phyloP scores from a whole-genome alignment of 2,329 filamentous ascomycete species.

The Colletotrichum coccodes region DNA sequence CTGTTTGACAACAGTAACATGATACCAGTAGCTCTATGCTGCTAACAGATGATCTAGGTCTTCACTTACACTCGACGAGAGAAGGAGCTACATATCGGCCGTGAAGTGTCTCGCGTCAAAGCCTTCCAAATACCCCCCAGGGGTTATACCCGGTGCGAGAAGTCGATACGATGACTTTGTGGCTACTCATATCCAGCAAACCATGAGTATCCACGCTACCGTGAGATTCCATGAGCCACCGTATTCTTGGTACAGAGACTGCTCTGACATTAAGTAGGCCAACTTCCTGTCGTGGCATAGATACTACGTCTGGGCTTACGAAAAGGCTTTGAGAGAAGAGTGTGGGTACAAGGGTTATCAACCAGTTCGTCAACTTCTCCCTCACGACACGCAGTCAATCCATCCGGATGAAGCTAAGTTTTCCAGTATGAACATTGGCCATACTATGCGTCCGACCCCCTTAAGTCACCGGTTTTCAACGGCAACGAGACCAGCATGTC shows the following conservation, averaged over 20 bases:
- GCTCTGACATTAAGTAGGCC: slow-evolving; percentile 33
- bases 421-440: slow-evolving; percentile 63
- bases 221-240: slow-evolving; percentile 28
- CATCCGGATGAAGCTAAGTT: neutral
- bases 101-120: slow-evolving; percentile 36
- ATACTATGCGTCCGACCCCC: slow-evolving; percentile 54
- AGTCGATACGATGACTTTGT: slow-evolving; percentile 45
- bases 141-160: slow-evolving; percentile 37
- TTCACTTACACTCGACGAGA: slow-evolving; percentile 1
- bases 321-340: slow-evolving; percentile 50
- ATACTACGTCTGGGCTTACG: slow-evolving; percentile 51
- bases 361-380: slow-evolving; percentile 43
- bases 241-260: accelerated
- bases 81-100: slow-evolving; percentile 37
- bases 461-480: slow-evolving; percentile 63
- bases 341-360: slow-evolving; percentile 53
- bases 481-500: slow-evolving; percentile 61
- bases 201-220: slow-evolving; percentile 38
- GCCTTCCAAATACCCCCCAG: slow-evolving; percentile 23
- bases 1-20: neutral
- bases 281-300: slow-evolving; percentile 55
- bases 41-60: neutral
- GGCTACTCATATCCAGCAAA: slow-evolving; percentile 43
- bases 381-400: no score
- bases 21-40: neutral